Base-by-base conservation (phyloP, 441 rosid genomes). In the Arabidopsis hybrid region DNA sequence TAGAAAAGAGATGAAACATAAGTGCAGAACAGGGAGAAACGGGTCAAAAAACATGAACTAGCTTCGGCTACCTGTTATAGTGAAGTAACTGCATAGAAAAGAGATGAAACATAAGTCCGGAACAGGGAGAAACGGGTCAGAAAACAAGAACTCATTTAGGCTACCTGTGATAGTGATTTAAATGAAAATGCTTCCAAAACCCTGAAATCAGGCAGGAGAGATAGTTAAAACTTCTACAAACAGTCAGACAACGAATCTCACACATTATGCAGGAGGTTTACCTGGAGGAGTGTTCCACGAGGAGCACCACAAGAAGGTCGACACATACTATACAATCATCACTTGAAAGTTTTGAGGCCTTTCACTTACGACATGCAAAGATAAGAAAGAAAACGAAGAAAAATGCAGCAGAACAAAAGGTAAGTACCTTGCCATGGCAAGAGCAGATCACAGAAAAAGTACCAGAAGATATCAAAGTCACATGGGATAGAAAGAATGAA, bases 221-320 rank as follows among this genome's bases (percentile, higher is more conserved):
- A 67, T 42, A 42, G 34, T 71, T 49, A 73, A 67, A 68, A 62
- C 34, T 50, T 74, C 18, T 18, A 29, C n/a, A 45, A 52, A 16
- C 35, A 53, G 29, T 51, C 50, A 60, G 75, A 49, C 16, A 31
- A 38, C 14, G 6, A 57, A 58, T 53, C 38, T 71, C 66, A 26
- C 49, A 42, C 49, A 73, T 67, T 45, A 61, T 26, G 32, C 52
- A 47, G 51, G 50, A 74, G 14, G 46, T 50, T 67, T 67, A 93
- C 99, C 97, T 93, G 79, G 75, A 70, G 63, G 91, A 86, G 80
- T 93, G 99, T 70, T 93, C 99, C 81, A 88, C 90, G 16, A 96
- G 81, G 34, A 96, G 84, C 81, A 91, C 86, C 83, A 88, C 95
- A 67, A 96, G 87, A 81, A 96, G 97, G 34, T 96, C 91, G 50